A percentile compares a stretch with the other conserved stretches of the same genome.
Conservation (phyloP, 148 eudicot species). For the Selenicereus undatus region DNA sequence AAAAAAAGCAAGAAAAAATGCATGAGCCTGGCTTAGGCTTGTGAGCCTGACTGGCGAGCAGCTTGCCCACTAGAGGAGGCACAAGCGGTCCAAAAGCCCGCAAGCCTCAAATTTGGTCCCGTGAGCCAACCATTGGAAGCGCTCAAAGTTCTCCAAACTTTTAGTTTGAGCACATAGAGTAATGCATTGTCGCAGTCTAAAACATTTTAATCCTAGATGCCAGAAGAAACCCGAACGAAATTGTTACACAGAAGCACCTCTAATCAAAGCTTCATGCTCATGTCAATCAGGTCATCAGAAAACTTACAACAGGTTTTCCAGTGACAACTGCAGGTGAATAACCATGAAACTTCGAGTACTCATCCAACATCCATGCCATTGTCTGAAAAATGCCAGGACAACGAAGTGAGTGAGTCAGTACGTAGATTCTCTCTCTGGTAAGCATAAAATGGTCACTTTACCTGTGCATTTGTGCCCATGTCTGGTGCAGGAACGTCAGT, state of each 20-base stretch:
- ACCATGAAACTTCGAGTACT: constrained; percentile 96
- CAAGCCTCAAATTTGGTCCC: no score
- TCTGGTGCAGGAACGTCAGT: constrained; percentile 99
- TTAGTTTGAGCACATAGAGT: no score
- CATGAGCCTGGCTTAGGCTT: no score
- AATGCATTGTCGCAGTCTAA: no score
- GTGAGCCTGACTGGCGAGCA: no score
- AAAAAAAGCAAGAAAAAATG: no score
- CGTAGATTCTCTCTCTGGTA: not conserved
- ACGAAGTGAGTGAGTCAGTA: constrained; percentile 5
- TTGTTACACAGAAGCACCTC: not conserved
- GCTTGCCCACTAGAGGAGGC: no score
- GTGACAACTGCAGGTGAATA: constrained; percentile 98
- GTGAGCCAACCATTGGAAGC: no score
- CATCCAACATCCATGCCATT: constrained; percentile 99
- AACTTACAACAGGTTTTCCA: constrained; percentile 92
- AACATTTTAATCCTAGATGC: no score
- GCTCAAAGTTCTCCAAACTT: no score
- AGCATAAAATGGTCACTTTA: constrained; percentile 7
- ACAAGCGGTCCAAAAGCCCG: no score
- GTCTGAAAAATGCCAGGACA: constrained; percentile 46
- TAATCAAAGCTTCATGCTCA: not conserved
- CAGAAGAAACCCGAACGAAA: no score
- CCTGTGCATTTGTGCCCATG: constrained; percentile 99
- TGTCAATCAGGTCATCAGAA: not conserved